Conservation (phyloP, 495 filamentous ascomycete species). For the Cercophora samala region DNA sequence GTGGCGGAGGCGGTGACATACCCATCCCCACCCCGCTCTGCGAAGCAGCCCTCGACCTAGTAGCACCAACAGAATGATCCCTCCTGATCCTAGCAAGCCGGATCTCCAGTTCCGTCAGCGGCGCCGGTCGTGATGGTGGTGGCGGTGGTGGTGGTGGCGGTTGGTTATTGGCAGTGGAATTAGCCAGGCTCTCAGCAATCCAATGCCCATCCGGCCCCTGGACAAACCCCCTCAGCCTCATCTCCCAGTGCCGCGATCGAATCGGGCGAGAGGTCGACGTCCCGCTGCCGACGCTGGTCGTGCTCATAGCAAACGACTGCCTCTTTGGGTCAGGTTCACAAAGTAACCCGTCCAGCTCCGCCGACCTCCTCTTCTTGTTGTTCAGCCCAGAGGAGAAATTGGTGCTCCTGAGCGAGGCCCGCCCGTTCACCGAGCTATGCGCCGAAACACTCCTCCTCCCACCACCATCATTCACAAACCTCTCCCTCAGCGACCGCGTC, state of each 20-base stretch:
- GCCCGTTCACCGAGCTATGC: slow-evolving; percentile 20
- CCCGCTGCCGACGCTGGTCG: neutral
- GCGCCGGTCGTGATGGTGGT: neutral
- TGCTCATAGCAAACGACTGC: slow-evolving; percentile 10
- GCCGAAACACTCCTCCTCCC: slow-evolving; percentile 28
- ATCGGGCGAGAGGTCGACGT: slow-evolving; percentile 10
- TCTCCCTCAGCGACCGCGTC: slow-evolving; percentile 32
- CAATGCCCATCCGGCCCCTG: slow-evolving; percentile 44
- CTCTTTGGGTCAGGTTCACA: slow-evolving; percentile 23
- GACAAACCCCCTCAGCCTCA: slow-evolving; percentile 41
- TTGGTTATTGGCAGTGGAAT: slow-evolving; percentile 5
- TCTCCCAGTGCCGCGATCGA: slow-evolving; percentile 38
- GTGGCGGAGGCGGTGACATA: slow-evolving; percentile 9
- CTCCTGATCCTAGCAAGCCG: slow-evolving; percentile 1
- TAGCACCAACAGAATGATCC: slow-evolving; percentile 1
- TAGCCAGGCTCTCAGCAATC: slow-evolving; percentile 41
- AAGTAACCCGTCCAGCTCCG: slow-evolving; percentile 14
- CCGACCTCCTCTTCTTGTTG: slow-evolving; percentile 20
- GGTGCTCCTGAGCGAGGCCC: slow-evolving; percentile 10
- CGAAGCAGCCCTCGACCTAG: slow-evolving; percentile 3
- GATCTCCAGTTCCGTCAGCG: neutral
- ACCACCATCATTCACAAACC: slow-evolving; percentile 30
- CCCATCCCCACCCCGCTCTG: neutral
- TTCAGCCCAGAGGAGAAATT: slow-evolving; percentile 24
- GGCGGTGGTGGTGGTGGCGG: neutral